These are phyloP conservation scores for Venturia nashicola DNA, from an alignment of 2,329 filamentous ascomycete genomes.

Conservation along the genomic window DNA sequence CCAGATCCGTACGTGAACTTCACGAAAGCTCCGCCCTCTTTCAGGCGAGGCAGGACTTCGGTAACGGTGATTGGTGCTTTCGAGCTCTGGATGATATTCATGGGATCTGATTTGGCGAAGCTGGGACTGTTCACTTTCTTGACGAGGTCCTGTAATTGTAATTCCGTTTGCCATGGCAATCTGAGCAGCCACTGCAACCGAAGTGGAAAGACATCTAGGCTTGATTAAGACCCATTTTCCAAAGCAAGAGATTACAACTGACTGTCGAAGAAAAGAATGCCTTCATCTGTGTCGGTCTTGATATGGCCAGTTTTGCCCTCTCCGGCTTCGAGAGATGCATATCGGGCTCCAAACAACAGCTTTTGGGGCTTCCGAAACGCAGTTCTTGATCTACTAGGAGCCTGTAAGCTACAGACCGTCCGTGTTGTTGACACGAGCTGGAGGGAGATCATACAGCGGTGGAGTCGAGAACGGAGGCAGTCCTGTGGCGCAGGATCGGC, in stretches of 20 bases:
- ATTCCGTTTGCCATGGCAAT: constrained; percentile 36
- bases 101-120: constrained; percentile 43
- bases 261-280: constrained; percentile 86
- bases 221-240: background rate
- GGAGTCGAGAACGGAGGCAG: background rate
- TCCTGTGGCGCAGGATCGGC: background rate
- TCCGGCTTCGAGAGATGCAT: constrained; percentile 29
- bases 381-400: background rate
- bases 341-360: background rate
- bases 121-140: constrained; percentile 30
- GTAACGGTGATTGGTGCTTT: constrained; percentile 61
- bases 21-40: constrained; percentile 88
- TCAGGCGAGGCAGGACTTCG: constrained; percentile 70
- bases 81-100: constrained; percentile 44
- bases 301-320: constrained; percentile 73
- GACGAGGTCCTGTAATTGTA: constrained; percentile 38
- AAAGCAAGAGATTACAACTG: constrained; percentile 11
- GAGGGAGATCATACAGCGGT: background rate
- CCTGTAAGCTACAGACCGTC: background rate
- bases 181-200: constrained; percentile 53
- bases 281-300: constrained; percentile 59
- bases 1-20: constrained; percentile 55
- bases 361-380: background rate
- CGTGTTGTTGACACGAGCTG: background rate
- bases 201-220: constrained; percentile 68